phyloP scores from a whole-genome alignment of 108 stramenopile species.

The Parietichytrium sp. region DNA sequence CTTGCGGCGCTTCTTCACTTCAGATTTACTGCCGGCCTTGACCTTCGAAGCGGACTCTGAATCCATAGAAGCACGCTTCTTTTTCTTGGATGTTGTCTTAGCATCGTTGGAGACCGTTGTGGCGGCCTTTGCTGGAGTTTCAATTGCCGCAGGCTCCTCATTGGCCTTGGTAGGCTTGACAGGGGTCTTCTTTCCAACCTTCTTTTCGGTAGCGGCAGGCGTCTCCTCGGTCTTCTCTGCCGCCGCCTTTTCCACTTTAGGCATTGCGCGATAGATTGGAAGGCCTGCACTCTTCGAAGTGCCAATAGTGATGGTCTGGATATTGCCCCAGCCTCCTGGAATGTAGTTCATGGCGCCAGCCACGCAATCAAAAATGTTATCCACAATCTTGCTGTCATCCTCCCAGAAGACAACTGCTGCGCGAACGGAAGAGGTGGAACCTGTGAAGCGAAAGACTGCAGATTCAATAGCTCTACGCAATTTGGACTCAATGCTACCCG shows the following conservation, averaged over 20 bases:
- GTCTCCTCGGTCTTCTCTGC: neutral
- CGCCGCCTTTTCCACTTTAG: neutral
- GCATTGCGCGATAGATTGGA: neutral
- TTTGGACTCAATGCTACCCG: neutral
- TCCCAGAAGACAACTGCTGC: neutral
- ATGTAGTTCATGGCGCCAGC: neutral
- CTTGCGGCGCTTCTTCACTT: no score
- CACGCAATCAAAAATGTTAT: neutral
- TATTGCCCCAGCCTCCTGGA: constrained; percentile 34
- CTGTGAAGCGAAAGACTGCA: neutral
- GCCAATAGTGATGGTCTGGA: neutral
- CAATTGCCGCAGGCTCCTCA: no score
- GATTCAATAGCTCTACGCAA: neutral
- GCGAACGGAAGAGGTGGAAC: neutral
- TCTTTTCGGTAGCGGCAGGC: neutral
- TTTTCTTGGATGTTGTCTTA: no score
- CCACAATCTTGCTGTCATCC: neutral
- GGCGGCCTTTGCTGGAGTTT: constrained; percentile 14
- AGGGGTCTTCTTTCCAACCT: neutral
- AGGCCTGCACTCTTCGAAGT: constrained; percentile 1
- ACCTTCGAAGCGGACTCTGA: no score
- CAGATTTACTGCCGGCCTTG: no score
- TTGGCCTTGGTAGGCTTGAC: no score
- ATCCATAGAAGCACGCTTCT: no score
- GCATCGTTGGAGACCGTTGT: neutral